Evolutionary conservation across 140 eudicot species (phyloP).

Genomic region (Cichorium intybus): DNA sequence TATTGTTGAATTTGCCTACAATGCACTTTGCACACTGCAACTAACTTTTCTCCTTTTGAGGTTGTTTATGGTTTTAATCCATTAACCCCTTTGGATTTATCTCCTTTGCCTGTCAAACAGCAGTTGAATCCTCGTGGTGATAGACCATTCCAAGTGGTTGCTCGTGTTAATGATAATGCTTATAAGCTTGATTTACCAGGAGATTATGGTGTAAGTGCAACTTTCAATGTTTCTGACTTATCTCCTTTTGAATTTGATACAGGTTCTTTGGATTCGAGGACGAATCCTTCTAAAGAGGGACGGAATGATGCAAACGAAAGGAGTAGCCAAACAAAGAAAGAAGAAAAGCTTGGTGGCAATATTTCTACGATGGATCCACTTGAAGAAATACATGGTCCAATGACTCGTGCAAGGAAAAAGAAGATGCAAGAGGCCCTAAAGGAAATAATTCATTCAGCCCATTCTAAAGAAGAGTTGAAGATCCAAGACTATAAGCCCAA

Average conservation of each 20-base stretch:
- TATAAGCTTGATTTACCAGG: slow-evolving; percentile 1
- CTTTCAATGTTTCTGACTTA: slow-evolving; percentile 13
- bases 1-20: slow-evolving; percentile 12
- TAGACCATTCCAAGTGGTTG: slow-evolving; percentile 21
- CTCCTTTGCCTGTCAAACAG: background rate
- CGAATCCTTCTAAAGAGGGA: slow-evolving; percentile 12
- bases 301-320: slow-evolving; percentile 9
- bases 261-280: too few species aligned
- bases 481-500: too few species aligned
- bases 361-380: too few species aligned
- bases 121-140: slow-evolving; percentile 4
- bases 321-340: too few species aligned
- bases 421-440: too few species aligned
- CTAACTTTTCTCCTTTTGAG: slow-evolving; percentile 17
- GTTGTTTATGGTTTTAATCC: slow-evolving; percentile 28
- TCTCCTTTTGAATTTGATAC: background rate
- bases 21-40: background rate
- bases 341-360: too few species aligned
- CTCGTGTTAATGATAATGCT: background rate
- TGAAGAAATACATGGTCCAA: too few species aligned
- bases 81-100: slow-evolving; percentile 6
- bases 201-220: background rate
- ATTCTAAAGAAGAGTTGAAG: too few species aligned
- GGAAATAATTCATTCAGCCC: too few species aligned
- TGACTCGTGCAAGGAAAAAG: too few species aligned